These are phyloP conservation scores for Knoxdaviesia capensis DNA, from an alignment of 2,329 filamentous ascomycete genomes.

Conservation along the genomic window DNA sequence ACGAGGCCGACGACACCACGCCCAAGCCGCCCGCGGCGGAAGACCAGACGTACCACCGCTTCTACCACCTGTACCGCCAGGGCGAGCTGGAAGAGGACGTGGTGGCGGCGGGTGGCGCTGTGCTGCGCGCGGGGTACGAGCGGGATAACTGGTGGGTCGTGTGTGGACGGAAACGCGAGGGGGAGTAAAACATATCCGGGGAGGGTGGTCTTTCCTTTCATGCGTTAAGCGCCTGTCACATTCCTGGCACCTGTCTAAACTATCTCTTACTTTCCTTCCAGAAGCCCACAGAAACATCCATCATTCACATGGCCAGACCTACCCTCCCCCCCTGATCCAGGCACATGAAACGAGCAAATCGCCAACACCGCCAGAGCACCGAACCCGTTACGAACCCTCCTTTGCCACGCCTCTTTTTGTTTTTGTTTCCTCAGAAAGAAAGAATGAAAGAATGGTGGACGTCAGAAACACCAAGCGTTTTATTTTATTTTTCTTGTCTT, in stretches of 20 bases:
- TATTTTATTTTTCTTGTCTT: no score
- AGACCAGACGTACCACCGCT: slow-evolving; percentile 57
- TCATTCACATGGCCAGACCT: no score
- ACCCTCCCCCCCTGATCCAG: no score
- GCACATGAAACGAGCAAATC: no score
- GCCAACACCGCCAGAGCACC: no score
- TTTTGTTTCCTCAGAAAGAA: no score
- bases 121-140: slow-evolving; percentile 75
- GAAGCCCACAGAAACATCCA: no score
- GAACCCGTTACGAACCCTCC: no score
- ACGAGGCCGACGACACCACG: slow-evolving; percentile 1
- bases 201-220: neutral
- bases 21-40: neutral
- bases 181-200: slow-evolving; percentile 1
- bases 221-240: neutral
- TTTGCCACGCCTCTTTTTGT: no score
- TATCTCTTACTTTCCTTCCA: no score
- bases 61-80: slow-evolving; percentile 81
- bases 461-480: no score
- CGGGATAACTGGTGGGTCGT: slow-evolving; percentile 98
- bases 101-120: slow-evolving; percentile 47
- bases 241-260: neutral
- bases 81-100: slow-evolving; percentile 77
- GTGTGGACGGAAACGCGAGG: slow-evolving; percentile 11
- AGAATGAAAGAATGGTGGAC: no score